Evolutionary conservation across 108 stramenopile genomes (phyloP), one percentile per base, ranked within the genome.

Genomic region (Discostella stelligeroides): DNA sequence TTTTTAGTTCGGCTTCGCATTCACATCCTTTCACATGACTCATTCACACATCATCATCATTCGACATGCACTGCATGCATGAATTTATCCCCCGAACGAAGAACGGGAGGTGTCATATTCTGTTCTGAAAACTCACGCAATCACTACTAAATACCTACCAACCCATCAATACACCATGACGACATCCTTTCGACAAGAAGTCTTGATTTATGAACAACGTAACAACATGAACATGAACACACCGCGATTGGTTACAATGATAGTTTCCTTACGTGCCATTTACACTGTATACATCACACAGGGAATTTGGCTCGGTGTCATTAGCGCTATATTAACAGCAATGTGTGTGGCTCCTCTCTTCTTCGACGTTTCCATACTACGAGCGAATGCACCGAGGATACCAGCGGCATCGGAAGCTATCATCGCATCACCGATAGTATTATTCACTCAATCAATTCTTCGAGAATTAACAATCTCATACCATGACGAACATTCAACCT

Each of bases 261-360:
- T 4, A 24, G 57, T 39, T 20, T 58, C 53, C 27, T 54, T 27
- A n/a, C 34, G 45, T 15, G 72, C 25, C 21, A 46, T 73, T 4
- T 57, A 37, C 18, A 17, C 54, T 23, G 55, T 59, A 25, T 55
- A 20, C 29, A 7, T 23, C 11, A 20, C 55, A 23, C 56, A 5
- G 54, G 72, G 72, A 2, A 8, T 64, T 21, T 40, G 34, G 24
- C 53, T 63, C 12, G 72, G 72, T n/a, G 18, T 58, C 28, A 30
- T 72, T 0, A 62, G 60, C 51, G 49, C 50, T 30, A 12, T 62
- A 29, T 11, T 72, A 37, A 63, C 62, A 46, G 21, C 42, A 17
- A 37, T 64, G 11, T 73, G 56, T 34, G 57, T 56, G 55, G 43
- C 45, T 15, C 51, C 53, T 17, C 37, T 73, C 18, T 73, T 73